phyloP scores from a whole-genome alignment of 768 basidiomycete species.

The Rickenella mellea region DNA sequence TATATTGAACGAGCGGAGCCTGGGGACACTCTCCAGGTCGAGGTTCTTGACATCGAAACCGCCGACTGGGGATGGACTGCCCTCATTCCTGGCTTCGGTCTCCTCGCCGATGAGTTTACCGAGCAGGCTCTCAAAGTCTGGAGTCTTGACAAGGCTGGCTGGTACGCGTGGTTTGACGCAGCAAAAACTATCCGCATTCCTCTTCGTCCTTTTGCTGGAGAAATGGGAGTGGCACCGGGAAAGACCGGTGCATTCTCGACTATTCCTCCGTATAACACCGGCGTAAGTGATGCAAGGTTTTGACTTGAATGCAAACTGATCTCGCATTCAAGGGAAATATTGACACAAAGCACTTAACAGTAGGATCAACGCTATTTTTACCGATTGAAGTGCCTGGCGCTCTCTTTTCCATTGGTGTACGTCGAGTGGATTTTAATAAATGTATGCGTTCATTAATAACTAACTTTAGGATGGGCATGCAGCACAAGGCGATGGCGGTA shows the following conservation, averaged over 20 bases:
- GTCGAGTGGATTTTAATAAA: slow-evolving; percentile 11
- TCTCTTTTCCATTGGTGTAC: slow-evolving; percentile 50
- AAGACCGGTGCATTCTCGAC: slow-evolving; percentile 44
- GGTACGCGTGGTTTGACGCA: slow-evolving; percentile 43
- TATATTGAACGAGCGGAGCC: slow-evolving; percentile 41
- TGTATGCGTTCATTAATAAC: neutral
- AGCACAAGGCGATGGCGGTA: slow-evolving; percentile 58
- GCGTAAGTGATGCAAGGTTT: slow-evolving; percentile 12
- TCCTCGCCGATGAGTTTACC: slow-evolving; percentile 45
- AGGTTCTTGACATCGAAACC: slow-evolving; percentile 41
- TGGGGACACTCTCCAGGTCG: slow-evolving; percentile 52
- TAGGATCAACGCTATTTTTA: slow-evolving; percentile 47
- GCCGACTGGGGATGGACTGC: slow-evolving; percentile 60
- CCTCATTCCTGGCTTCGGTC: slow-evolving; percentile 48
- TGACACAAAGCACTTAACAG: slow-evolving; percentile 46
- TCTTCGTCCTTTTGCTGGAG: slow-evolving; percentile 48
- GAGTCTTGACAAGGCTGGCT: slow-evolving; percentile 30
- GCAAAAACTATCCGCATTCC: slow-evolving; percentile 39
- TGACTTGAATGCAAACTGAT: neutral
- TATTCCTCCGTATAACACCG: slow-evolving; percentile 53
- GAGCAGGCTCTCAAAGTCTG: slow-evolving; percentile 46
- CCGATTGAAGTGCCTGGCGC: slow-evolving; percentile 53
- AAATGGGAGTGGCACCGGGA: slow-evolving; percentile 53
- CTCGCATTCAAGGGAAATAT: slow-evolving; percentile 36
- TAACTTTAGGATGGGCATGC: slow-evolving; percentile 49